phyloP scores from a whole-genome alignment of 2,329 filamentous ascomycete genomes.

The Fusarium paranaense region DNA sequence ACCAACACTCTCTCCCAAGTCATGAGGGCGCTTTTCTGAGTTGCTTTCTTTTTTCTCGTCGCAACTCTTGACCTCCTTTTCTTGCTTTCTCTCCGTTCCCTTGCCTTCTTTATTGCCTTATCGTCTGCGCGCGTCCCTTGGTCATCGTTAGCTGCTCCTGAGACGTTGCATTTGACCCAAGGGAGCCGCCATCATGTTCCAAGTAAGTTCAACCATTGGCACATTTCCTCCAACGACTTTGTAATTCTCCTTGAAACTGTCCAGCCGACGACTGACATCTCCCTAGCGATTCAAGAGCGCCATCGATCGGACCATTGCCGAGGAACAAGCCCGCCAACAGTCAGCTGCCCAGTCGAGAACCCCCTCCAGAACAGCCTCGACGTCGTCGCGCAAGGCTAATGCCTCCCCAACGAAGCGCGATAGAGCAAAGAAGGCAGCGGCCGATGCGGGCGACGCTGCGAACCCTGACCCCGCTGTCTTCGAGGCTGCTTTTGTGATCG shows the following conservation, averaged over 20 bases:
- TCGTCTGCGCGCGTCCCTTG: constrained; percentile 30
- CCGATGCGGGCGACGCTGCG: constrained; percentile 53
- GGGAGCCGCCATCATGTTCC: constrained; percentile 46
- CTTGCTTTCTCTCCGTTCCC: background rate
- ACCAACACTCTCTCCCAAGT: constrained; percentile 16
- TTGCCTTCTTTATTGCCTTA: background rate
- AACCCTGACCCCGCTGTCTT: constrained; percentile 89
- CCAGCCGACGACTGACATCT: constrained; percentile 2
- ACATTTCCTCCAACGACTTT: background rate
- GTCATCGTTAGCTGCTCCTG: constrained; percentile 8
- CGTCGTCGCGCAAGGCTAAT: constrained; percentile 56
- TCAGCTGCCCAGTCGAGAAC: constrained; percentile 59
- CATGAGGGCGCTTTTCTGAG: constrained; percentile 34
- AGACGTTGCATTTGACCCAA: constrained; percentile 33
- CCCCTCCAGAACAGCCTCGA: constrained; percentile 53
- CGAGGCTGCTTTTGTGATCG: constrained; percentile 86
- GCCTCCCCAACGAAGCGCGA: constrained; percentile 45
- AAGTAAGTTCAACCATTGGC: constrained; percentile 40
- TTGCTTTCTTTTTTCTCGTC: background rate
- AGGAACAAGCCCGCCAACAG: constrained; percentile 87
- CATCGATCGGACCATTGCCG: constrained; percentile 88
- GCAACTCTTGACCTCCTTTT: background rate
- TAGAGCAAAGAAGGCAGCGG: constrained; percentile 55
- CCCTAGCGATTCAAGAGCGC: constrained; percentile 82
- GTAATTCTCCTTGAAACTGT: background rate